Percentiles rank a stretch among this genome's conserved stretches.
Conservation (phyloP, 2,329 filamentous ascomycete species). For the Moelleriella libera region DNA sequence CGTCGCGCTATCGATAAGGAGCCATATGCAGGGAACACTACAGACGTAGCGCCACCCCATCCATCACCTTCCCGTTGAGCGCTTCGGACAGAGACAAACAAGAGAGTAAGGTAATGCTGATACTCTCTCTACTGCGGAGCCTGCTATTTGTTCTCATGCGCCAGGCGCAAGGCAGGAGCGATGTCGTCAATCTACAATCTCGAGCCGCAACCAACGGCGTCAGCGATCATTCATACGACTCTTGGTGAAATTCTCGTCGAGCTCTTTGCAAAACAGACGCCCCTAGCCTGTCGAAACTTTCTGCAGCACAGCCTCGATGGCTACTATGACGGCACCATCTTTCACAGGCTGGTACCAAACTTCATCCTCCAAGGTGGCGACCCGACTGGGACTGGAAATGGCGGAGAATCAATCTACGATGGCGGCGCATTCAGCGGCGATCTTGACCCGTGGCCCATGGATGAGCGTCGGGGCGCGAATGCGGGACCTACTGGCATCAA, state of each 20-base stretch:
- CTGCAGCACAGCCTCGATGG: conserved; percentile 88
- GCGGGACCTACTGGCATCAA: conserved; percentile 44
- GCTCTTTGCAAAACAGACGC: conserved; percentile 89
- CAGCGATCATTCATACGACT: conserved; percentile 81
- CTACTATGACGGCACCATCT: conserved; percentile 88
- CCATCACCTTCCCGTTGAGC: too few relatives aligned
- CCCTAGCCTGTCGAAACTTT: conserved; percentile 86
- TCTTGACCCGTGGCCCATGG: conserved; percentile 59
- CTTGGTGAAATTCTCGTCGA: conserved; percentile 80
- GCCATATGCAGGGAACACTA: too few relatives aligned
- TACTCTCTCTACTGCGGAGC: too few relatives aligned
- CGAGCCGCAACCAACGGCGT: conserved; percentile 86
- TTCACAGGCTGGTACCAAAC: conserved; percentile 81
- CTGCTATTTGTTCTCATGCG: neutral
- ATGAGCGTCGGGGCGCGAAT: conserved; percentile 47
- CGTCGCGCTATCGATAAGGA: too few relatives aligned
- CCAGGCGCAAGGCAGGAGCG: neutral
- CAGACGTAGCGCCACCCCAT: too few relatives aligned
- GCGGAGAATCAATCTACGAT: conserved; percentile 86
- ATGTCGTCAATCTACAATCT: conserved; percentile 93
- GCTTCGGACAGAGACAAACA: too few relatives aligned
- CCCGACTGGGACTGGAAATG: conserved; percentile 81
- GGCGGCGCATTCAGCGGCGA: conserved; percentile 62
- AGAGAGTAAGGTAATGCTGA: too few relatives aligned
- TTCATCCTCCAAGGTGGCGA: conserved; percentile 95